Base-by-base conservation (phyloP, 2,329 filamentous ascomycete species). In the Diaporthe sp. region DNA sequence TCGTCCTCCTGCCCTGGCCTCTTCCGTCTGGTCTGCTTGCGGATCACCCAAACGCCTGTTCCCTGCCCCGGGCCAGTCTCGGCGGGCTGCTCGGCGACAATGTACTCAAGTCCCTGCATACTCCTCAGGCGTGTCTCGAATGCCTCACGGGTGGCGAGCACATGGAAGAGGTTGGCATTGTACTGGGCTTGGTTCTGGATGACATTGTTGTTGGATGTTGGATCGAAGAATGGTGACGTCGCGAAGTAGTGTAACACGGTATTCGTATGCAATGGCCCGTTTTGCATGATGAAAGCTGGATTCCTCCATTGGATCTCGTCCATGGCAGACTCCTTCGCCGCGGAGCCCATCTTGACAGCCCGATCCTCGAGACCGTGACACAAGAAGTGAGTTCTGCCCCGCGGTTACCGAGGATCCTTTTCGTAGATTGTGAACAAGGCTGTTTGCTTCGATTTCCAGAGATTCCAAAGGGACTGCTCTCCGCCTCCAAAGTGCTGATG, bases 241-340 rank as follows among this genome's bases (percentile, higher is more conserved):
- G 91, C 88, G 77, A 93, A 93, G 84, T 93, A 93, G 84, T 89
- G 92, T 74, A 93, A 89, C 75, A 93, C 86, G 59, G 87, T 88
- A 81, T 93, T 93, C 77, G 86, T 89, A 82, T 93, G 91, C 69
- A 93, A 87, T 80, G 90, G 88, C 76, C 86, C 87, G 85, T 90
- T 88, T 59, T 83, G 81, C 65, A 86, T 84, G 59, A 87, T 84
- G 56, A 85, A 83, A 65, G 82, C 82, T 27, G 89, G 89, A 50
- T 88, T 86, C 75, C 86, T 87, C 91, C 91, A 93, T 85, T 91
- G 90, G 75, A 92, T 92, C 84, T 93, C 92, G 81, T 93, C 92
- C 75, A 92, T 85, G 9, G 89, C 87, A 2, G 87, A 85, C 0
- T 89, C 88, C 78, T 85, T 84, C 22, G 69, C 66, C 17, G 86